A percentile compares a stretch with the other conserved stretches of the same genome.
Conservation (phyloP, 257 asterid genomes). For the Coffea eugenioides region DNA sequence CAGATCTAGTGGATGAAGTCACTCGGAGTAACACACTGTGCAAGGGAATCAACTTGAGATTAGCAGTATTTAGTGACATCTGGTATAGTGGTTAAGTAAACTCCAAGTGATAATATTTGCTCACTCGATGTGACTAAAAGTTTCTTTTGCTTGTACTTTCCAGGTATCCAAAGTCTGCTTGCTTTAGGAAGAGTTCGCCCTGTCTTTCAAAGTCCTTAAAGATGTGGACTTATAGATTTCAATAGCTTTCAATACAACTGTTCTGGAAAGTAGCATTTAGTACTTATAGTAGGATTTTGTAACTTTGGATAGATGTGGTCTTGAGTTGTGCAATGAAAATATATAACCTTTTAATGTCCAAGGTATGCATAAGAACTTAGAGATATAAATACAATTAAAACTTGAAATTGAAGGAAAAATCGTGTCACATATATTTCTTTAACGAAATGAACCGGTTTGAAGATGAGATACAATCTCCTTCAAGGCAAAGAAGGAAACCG, state of each 20-base stretch:
- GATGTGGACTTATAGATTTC: not conserved
- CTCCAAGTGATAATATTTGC: not conserved
- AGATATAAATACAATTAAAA: too few relatives aligned
- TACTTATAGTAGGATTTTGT: not conserved
- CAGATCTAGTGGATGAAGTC: not conserved
- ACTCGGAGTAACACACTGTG: not conserved
- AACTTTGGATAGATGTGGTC: not conserved
- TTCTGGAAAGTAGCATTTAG: not conserved
- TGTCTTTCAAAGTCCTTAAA: too few relatives aligned
- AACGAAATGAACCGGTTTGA: too few relatives aligned
- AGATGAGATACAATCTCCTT: too few relatives aligned
- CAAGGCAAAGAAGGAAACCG: too few relatives aligned
- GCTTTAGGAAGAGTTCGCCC: too few relatives aligned
- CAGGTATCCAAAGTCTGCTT: too few relatives aligned
- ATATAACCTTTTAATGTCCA: too few relatives aligned
- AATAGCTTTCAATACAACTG: not conserved
- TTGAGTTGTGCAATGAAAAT: too few relatives aligned
- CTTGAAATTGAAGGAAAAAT: too few relatives aligned
- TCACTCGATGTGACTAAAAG: not conserved
- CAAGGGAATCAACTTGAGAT: not conserved
- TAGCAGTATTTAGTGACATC: not conserved
- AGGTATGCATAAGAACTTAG: too few relatives aligned
- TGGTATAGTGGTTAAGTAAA: not conserved
- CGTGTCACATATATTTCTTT: too few relatives aligned
- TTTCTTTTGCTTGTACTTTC: not conserved